These are phyloP conservation scores for Medicago arabica DNA, from an alignment of 306 rosid genomes.

Conservation along the genomic window DNA sequence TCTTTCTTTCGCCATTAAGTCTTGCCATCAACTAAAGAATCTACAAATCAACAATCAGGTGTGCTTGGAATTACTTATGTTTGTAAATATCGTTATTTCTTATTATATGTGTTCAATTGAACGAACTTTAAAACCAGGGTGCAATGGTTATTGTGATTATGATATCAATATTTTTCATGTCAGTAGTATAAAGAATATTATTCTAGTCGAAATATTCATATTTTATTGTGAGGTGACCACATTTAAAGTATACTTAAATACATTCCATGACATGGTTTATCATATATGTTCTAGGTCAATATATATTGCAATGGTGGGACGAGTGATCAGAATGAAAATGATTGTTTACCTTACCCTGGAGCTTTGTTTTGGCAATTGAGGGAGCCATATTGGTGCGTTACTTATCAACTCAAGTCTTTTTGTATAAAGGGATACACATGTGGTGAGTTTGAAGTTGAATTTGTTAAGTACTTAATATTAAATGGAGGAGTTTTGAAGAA, in stretches of 20 bases:
- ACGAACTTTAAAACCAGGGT: accelerated
- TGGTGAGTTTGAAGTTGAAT: background rate
- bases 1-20: background rate
- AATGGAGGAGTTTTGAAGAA: background rate
- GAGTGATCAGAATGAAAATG: background rate
- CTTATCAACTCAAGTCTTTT: background rate
- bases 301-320: no score
- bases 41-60: background rate
- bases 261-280: background rate
- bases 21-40: background rate
- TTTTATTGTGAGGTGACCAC: background rate
- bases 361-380: background rate
- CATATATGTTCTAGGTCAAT: background rate
- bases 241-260: no score
- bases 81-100: background rate
- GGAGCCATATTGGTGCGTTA: background rate
- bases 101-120: background rate
- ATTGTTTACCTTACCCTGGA: background rate
- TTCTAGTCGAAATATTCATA: background rate
- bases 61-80: background rate
- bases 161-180: no score
- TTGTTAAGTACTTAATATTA: background rate
- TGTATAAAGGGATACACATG: background rate
- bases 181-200: background rate
- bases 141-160: background rate